These are phyloP conservation scores for Odontarrhena argentea DNA, from an alignment of 345 rosid species.

Conservation along the genomic window DNA sequence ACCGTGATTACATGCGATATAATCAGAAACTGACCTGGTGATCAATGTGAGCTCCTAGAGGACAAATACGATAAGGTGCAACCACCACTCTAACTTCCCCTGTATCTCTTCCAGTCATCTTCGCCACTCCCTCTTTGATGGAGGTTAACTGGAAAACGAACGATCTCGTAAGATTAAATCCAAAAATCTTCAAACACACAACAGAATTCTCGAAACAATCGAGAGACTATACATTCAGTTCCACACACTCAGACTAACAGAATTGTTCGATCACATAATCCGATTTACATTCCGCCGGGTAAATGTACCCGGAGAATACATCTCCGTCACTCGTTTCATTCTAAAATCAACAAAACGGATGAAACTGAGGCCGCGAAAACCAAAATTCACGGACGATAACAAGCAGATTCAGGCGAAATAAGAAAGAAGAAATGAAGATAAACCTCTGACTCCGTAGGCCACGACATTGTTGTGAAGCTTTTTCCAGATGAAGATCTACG, in stretches of 20 bases:
- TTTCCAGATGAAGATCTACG: slow-evolving; percentile 21
- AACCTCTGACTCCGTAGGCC: slow-evolving; percentile 46
- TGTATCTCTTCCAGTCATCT: slow-evolving; percentile 57
- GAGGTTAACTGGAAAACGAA: slow-evolving; percentile 47
- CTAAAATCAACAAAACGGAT: neutral
- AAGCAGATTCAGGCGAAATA: slow-evolving; percentile 5
- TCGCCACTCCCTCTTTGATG: slow-evolving; percentile 50
- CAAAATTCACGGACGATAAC: slow-evolving; percentile 10
- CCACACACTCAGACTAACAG: neutral
- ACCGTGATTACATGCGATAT: neutral
- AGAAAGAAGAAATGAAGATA: slow-evolving; percentile 2
- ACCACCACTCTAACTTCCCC: slow-evolving; percentile 71
- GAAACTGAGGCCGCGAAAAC: neutral
- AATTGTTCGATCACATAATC: neutral
- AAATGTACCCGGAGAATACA: neutral
- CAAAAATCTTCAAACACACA: neutral
- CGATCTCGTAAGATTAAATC: slow-evolving; percentile 16
- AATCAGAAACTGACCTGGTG: slow-evolving; percentile 64
- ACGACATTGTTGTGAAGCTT: slow-evolving; percentile 40
- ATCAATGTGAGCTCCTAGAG: slow-evolving; percentile 95
- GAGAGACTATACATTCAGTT: slow-evolving; percentile 12
- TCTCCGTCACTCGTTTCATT: neutral
- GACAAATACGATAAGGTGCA: slow-evolving; percentile 92
- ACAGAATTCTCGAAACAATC: neutral
- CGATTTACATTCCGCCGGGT: slow-evolving; percentile 12